Evolutionary conservation across 2,329 filamentous ascomycete genomes (phyloP).

Genomic region (Akanthomyces lecanii): DNA sequence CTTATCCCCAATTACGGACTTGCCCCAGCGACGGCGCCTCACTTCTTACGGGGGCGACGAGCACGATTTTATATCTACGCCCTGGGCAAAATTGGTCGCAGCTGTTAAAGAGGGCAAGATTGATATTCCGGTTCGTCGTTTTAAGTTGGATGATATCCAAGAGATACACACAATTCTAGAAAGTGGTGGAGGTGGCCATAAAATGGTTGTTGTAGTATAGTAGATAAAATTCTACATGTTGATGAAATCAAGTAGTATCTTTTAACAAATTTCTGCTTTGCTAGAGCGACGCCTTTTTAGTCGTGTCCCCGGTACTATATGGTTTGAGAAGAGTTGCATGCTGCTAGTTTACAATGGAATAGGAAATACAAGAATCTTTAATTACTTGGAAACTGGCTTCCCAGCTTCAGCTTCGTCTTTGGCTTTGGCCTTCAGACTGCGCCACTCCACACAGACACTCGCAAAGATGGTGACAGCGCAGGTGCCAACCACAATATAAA

Average conservation of each 20-base stretch:
- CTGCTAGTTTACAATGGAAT: too few relatives aligned
- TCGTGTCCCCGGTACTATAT: too few relatives aligned
- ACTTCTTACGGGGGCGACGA: neutral
- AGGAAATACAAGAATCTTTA: neutral
- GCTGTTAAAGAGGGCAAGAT: neutral
- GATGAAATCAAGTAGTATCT: too few relatives aligned
- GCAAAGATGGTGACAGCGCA: slow-evolving; percentile 37
- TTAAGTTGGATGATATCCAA: neutral
- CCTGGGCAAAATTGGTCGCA: neutral
- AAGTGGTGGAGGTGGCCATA: neutral
- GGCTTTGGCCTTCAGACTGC: slow-evolving; percentile 47
- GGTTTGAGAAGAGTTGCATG: neutral
- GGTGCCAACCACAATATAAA: slow-evolving; percentile 35
- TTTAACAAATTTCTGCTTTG: too few relatives aligned
- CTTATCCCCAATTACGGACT: slow-evolving; percentile 1
- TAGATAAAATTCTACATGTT: too few relatives aligned
- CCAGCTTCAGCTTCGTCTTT: neutral
- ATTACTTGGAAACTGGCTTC: neutral
- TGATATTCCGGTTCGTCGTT: neutral
- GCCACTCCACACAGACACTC: slow-evolving; percentile 41
- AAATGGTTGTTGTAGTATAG: neutral
- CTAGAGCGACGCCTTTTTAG: too few relatives aligned
- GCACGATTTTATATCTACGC: neutral
- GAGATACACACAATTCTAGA: neutral
- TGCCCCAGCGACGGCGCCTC: neutral